Evolutionary conservation across 208 protist genomes (phyloP).

Genomic region (Trypanosoma boissoni): DNA sequence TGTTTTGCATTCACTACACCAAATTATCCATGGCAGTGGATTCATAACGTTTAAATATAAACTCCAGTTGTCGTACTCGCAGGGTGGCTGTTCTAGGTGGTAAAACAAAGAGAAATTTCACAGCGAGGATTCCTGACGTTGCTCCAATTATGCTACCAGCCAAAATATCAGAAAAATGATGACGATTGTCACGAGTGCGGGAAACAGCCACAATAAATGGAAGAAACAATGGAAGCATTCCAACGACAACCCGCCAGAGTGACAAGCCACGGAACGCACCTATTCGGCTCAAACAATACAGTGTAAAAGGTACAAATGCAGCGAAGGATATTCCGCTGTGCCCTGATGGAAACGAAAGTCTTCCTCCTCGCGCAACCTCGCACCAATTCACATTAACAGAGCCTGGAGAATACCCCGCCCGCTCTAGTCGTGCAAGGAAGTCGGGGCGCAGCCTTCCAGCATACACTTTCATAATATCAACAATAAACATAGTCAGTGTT

Average conservation of each 20-base stretch:
- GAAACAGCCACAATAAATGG: slow-evolving; percentile 43
- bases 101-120: slow-evolving; percentile 21
- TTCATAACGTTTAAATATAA: not conserved
- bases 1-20: not conserved
- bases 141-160: slow-evolving; percentile 45
- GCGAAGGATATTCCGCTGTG: slow-evolving; percentile 43
- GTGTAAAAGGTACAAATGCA: slow-evolving; percentile 29
- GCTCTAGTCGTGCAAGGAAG: slow-evolving; percentile 42
- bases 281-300: slow-evolving; percentile 26
- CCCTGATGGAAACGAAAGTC: slow-evolving; percentile 46
- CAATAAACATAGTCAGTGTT: slow-evolving; percentile 34
- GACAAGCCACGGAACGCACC: slow-evolving; percentile 16
- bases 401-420: slow-evolving; percentile 6
- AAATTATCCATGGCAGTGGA: not conserved
- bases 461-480: slow-evolving; percentile 55
- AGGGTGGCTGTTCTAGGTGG: not conserved
- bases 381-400: slow-evolving; percentile 18
- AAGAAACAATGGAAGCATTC: slow-evolving; percentile 33
- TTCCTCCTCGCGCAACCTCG: slow-evolving; percentile 20
- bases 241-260: slow-evolving; percentile 13
- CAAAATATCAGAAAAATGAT: slow-evolving; percentile 64
- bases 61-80: slow-evolving; percentile 7
- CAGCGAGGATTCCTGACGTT: slow-evolving; percentile 8
- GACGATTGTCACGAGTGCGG: slow-evolving; percentile 55
- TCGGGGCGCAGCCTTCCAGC: slow-evolving; percentile 55